Percentiles rank a stretch among this genome's conserved stretches.
Evolutionary conservation across 768 basidiomycete species (phyloP).

Genomic region (Inosperma sp.): DNA sequence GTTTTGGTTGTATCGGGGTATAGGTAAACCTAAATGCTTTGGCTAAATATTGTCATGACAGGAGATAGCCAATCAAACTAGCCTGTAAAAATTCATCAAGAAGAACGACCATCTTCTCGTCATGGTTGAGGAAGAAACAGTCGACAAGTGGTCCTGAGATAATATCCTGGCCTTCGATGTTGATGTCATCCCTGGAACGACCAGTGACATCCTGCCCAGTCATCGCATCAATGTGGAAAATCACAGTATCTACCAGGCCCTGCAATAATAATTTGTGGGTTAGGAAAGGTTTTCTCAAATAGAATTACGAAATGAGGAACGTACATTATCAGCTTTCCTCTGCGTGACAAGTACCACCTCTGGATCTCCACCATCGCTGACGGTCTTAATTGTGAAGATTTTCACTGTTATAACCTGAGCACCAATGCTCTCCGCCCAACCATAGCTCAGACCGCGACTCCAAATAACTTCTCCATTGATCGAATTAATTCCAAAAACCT

Average conservation of each 20-base stretch:
- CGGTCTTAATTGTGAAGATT: constrained; percentile 50
- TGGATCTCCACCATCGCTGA: constrained; percentile 46
- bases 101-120: constrained; percentile 52
- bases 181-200: constrained; percentile 27
- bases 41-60: background rate
- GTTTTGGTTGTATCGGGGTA: constrained; percentile 59
- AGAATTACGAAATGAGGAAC: constrained; percentile 22
- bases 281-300: background rate
- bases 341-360: constrained; percentile 63
- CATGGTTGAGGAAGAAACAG: constrained; percentile 47
- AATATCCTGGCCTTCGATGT: constrained; percentile 56
- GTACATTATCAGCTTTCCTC: constrained; percentile 56
- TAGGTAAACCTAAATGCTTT: constrained; percentile 45
- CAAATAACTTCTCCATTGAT: constrained; percentile 74
- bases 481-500: constrained; percentile 79
- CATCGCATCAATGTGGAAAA: constrained; percentile 75
- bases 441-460: constrained; percentile 72
- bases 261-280: constrained; percentile 21
- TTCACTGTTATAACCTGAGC: constrained; percentile 55
- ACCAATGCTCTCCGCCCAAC: constrained; percentile 56
- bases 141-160: constrained; percentile 58
- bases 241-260: constrained; percentile 63
- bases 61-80: constrained; percentile 15
- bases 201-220: constrained; percentile 59
- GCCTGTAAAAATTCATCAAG: constrained; percentile 79